These are phyloP conservation scores for Corinectria fuckeliana DNA, from an alignment of 2,329 filamentous ascomycete genomes.

Conservation along the genomic window DNA sequence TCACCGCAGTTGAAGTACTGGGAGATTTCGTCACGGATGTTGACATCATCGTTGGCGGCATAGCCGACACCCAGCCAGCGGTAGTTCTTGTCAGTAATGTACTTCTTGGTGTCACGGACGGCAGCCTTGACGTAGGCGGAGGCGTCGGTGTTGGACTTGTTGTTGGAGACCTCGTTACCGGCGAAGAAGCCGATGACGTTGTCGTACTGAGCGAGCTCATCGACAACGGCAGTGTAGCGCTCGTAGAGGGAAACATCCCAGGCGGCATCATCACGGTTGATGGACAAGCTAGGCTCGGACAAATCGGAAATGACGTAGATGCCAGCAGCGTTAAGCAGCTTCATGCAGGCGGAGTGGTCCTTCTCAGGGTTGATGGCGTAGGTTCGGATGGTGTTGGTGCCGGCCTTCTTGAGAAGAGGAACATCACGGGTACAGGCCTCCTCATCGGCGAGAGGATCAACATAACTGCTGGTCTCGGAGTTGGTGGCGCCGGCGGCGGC, in stretches of 20 bases:
- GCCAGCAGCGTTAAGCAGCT: constrained; percentile 77
- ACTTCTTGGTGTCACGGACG: constrained; percentile 92
- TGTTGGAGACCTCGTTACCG: constrained; percentile 96
- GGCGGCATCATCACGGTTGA: constrained; percentile 78
- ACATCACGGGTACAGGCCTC: constrained; percentile 82
- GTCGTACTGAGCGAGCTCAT: constrained; percentile 79
- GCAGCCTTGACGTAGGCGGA: constrained; percentile 97
- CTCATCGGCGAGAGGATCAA: constrained; percentile 80
- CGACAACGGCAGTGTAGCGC: constrained; percentile 85
- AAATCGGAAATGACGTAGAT: constrained; percentile 97
- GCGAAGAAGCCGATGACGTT: constrained; percentile 98
- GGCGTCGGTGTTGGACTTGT: constrained; percentile 84
- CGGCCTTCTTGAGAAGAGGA: constrained; percentile 76
- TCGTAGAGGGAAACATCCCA: constrained; percentile 82
- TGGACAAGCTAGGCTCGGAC: constrained; percentile 79
- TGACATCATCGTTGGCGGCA: constrained; percentile 89
- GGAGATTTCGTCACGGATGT: constrained; percentile 81
- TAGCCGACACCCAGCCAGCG: constrained; percentile 90
- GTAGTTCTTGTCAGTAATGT: constrained; percentile 83
- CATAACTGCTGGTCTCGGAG: constrained; percentile 63
- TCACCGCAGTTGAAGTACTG: constrained; percentile 93
- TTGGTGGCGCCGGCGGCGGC: constrained; percentile 59
- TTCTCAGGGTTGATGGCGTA: constrained; percentile 86
- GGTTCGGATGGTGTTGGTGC: constrained; percentile 92
- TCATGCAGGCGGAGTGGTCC: constrained; percentile 87